Evolutionary conservation across 768 basidiomycete species (phyloP), one percentile per base, ranked within the genome.

Genomic region (Lactarius evosmus): DNA sequence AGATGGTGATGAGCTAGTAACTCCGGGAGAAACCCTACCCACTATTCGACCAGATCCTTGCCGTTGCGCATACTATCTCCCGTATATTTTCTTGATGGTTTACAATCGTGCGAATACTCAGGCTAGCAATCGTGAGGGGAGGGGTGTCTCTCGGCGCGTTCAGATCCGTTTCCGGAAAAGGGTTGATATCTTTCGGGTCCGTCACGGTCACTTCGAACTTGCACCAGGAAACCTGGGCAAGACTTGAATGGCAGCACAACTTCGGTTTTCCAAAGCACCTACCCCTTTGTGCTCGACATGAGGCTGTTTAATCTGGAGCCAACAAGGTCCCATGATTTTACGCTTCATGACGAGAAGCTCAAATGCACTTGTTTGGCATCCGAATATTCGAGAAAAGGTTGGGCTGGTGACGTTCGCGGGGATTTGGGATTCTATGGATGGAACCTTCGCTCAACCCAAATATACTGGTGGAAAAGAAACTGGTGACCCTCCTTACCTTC

Each of bases 271-370:
- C 34, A 62, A 7, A 49, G 27, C 29, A 74, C 88, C 58, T 73
- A 97, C 95, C 2, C 90, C 91, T 75, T 91, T 88, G 69, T 86
- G 76, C 55, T 90, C 91, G 19, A 95, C 77, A 27, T 80, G 75
- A 1, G 89, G 88, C 52, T 88, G 82, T 75, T 89, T 88, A 66
- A 99, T 83, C 61, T 88, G 82, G 51, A 99, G 78, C 97, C 97
- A 99, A 72, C 97, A 98, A 0, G 97, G 95, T 0, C 97, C 97
- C 95, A 98, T 98, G 62, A 98, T 97, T 77, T 95, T 97, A 34
- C 95, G 86, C 75, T 98, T 98, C 52, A 98, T 69, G 2, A 95
- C 95, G 22, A 99, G 83, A 11, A 93, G 78, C 73, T 98, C 97
- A 69, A 99, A 99, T 0, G 96, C 89, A 58, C 79, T 92, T 6